Evolutionary conservation across 31 red algal genomes (phyloP).

Genomic region (Porphyra umbilicalis): DNA sequence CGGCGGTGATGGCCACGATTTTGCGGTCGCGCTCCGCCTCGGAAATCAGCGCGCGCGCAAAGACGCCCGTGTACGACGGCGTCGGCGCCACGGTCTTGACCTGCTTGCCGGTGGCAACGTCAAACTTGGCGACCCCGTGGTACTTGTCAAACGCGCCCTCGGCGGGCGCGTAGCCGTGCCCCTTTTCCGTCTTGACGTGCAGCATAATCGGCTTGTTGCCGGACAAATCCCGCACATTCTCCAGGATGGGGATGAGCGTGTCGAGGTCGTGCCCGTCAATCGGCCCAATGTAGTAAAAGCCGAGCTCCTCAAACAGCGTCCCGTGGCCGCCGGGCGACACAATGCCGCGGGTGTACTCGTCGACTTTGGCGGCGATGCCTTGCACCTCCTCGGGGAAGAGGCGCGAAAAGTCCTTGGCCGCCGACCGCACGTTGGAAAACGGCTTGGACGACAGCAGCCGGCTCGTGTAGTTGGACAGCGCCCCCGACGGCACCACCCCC

Average conservation of each 20-base stretch:
- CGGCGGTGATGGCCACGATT: slow-evolving; percentile 91
- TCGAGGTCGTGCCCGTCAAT: slow-evolving; percentile 90
- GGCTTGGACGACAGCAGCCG: slow-evolving; percentile 57
- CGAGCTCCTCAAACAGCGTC: slow-evolving; percentile 93
- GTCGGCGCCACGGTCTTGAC: slow-evolving; percentile 45
- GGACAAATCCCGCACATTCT: slow-evolving; percentile 86
- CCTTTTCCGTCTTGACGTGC: slow-evolving; percentile 91
- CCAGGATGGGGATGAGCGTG: slow-evolving; percentile 58
- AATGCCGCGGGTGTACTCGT: slow-evolving; percentile 77
- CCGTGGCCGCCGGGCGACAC: slow-evolving; percentile 51
- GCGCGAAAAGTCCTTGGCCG: slow-evolving; percentile 78
- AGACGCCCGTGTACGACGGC: slow-evolving; percentile 72
- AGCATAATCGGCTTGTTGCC: slow-evolving; percentile 92
- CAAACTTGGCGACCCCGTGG: slow-evolving; percentile 88
- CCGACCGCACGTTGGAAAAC: slow-evolving; percentile 67
- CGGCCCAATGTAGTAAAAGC: slow-evolving; percentile 97
- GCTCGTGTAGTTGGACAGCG: slow-evolving; percentile 73
- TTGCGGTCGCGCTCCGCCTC: slow-evolving; percentile 80
- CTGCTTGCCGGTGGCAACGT: slow-evolving; percentile 77
- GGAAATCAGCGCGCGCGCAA: slow-evolving; percentile 81
- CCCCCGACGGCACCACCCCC: slow-evolving; percentile 60
- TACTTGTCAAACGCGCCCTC: slow-evolving; percentile 91
- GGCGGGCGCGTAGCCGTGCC: slow-evolving; percentile 87
- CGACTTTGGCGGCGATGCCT: slow-evolving; percentile 68
- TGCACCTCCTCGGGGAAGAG: slow-evolving; percentile 86